Conservation (phyloP, 495 filamentous ascomycete genomes). For the Parmelia sp. region DNA sequence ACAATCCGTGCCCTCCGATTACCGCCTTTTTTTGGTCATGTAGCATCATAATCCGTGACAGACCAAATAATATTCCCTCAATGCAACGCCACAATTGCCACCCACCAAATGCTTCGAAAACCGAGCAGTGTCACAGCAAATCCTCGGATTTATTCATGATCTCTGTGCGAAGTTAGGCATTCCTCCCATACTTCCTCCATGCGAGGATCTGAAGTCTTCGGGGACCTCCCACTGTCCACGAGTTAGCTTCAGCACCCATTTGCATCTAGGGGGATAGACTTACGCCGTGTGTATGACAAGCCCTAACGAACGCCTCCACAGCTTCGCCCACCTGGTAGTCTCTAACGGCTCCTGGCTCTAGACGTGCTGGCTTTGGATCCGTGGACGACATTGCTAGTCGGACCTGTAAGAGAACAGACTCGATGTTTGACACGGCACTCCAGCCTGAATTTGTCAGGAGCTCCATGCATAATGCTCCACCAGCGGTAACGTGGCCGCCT, state of each 20-base stretch:
- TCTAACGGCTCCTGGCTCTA: constrained; percentile 34
- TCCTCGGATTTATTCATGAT: neutral
- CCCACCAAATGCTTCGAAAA: neutral
- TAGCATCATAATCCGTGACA: neutral
- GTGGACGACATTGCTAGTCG: constrained; percentile 63
- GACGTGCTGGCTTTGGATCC: constrained; percentile 66
- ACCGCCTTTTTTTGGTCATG: neutral
- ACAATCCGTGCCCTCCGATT: neutral
- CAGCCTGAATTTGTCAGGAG: constrained; percentile 80
- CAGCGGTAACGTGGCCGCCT: constrained; percentile 83
- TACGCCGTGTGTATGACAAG: constrained; percentile 57
- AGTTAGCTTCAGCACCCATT: neutral
- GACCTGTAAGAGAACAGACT: constrained; percentile 77
- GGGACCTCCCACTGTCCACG: constrained; percentile 44
- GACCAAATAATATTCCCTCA: neutral
- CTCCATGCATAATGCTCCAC: constrained; percentile 89
- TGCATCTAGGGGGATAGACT: neutral
- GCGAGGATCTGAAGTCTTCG: constrained; percentile 30
- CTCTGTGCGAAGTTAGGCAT: neutral
- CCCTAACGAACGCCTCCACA: constrained; percentile 62
- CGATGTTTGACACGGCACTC: constrained; percentile 64
- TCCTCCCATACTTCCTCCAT: neutral
- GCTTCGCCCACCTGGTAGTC: constrained; percentile 70
- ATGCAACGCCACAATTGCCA: neutral
- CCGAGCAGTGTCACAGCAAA: neutral